Conservation (phyloP, 371 early-diverging fungal species). For the Dichotomocladium elegans region DNA sequence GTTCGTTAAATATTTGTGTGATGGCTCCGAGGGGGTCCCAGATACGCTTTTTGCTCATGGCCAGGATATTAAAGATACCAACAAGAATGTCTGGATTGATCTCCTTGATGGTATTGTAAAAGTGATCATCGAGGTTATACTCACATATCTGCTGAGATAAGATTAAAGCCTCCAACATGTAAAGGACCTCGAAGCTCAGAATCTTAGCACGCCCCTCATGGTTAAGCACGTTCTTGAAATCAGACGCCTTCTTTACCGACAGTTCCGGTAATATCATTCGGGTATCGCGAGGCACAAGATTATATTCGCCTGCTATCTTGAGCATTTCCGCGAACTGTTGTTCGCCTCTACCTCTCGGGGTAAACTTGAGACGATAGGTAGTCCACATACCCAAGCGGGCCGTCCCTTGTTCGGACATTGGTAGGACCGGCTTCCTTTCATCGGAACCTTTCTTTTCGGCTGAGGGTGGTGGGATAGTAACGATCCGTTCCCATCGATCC, state of each 20-base stretch:
- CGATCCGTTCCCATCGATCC: slow-evolving; percentile 25
- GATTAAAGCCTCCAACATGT: slow-evolving; percentile 44
- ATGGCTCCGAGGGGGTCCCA: slow-evolving; percentile 32
- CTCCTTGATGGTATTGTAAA: slow-evolving; percentile 18
- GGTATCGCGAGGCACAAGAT: slow-evolving; percentile 28
- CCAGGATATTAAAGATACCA: slow-evolving; percentile 35
- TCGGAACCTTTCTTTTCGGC: neutral
- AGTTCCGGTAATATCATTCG: neutral
- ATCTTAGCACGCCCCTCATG: slow-evolving; percentile 20
- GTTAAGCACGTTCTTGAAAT: neutral
- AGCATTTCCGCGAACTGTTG: slow-evolving; percentile 22
- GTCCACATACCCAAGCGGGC: slow-evolving; percentile 34
- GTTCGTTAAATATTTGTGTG: slow-evolving; percentile 12
- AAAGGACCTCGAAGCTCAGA: slow-evolving; percentile 37
- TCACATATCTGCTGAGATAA: slow-evolving; percentile 32
- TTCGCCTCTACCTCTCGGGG: neutral
- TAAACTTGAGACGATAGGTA: slow-evolving; percentile 29
- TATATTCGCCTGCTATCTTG: slow-evolving; percentile 32
- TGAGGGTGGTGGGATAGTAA: slow-evolving; percentile 14
- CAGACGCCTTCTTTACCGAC: slow-evolving; percentile 1
- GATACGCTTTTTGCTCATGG: slow-evolving; percentile 23
- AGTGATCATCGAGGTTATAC: slow-evolving; percentile 32
- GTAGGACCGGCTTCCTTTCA: slow-evolving; percentile 10
- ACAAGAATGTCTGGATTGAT: slow-evolving; percentile 22
- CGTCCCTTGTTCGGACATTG: slow-evolving; percentile 5